Evolutionary conservation across 305 asterid genomes (phyloP), one percentile per base, ranked within the genome.

Genomic region (Fraxinus velutina): DNA sequence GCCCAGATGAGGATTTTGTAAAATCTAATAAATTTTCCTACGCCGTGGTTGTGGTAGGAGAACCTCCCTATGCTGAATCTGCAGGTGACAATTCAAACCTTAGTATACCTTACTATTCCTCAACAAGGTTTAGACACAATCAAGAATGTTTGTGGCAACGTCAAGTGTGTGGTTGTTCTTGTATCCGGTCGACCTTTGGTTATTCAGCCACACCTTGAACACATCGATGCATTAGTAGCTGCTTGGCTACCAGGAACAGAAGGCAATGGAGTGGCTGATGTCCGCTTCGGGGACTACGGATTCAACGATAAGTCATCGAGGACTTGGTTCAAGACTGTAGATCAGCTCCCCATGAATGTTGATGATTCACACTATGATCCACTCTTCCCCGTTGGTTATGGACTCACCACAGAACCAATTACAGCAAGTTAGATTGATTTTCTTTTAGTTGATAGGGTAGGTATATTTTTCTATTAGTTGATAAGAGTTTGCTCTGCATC

Each of bases 241-340:
- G 97, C 96, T 0, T 92, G 97, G 96, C 80, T 92, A 6, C 97
- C 96, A 0, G 93, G 97, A 0, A 79, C 87, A 0, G 96, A 93
- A 78, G 97, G 92, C 5, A 86, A 86, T 37, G 96, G 97, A 2
- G 87, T 93, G 29, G 81, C 94, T 0, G 94, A 92, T 84, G 89
- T 88, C 12, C 74, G 91, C 7, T 92, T 83, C 68, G 97, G 97
- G 22, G 93, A 87, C 66, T 89, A 86, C 33, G 90, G 88, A 0
- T 92, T 92, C 57, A 89, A 87, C 0, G 96, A 94, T 0, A 90
- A 88, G 83, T 78, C 85, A n/a, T 29, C 96, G 9, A 85, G 92
- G 2, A 90, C 91, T 12, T 90, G 94, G 96, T 89, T 90, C 84
- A 89, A 52, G 90, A 81, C 24, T 1, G 90, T 84, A 0, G 90